Evolutionary conservation across 2,329 filamentous ascomycete genomes (phyloP), one percentile per base, ranked within the genome.

Genomic region (Neonectria magnoliae): DNA sequence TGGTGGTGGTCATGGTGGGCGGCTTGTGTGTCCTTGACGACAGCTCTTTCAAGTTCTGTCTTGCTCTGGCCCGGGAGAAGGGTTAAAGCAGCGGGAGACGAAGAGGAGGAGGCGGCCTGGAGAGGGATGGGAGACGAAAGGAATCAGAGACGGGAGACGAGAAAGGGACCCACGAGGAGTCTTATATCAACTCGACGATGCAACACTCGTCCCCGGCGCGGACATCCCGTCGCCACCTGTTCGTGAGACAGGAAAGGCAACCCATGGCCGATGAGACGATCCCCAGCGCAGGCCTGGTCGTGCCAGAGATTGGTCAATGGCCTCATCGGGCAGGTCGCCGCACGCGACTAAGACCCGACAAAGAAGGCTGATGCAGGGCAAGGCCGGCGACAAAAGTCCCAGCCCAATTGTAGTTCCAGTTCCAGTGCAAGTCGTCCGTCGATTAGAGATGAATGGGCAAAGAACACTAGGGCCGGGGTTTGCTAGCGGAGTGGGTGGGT

Each of bases 1-100:
- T 65, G 52, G 78, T 71, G 69, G 68, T 78, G 57, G 77, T 76
- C 79, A 81, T 81, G 57, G 38, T 74, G 70, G 10, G 13, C 31
- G 20, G 5, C n/a, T 48, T 25, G 25, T 16, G 36, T 20, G 27
- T 42, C 31, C 36, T 52, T 42, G 42, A 41, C 18, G 18, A 25
- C 20, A 22, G 18, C 13, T 33, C 14, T 50, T 31, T 57, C 41
- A 31, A 18, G 47, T 13, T 9, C 25, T 27, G 47, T 45, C 38
- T 16, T 55, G 22, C 52, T 45, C 29, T 45, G 22, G 16, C 55
- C 55, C 41, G 44, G 29, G 38, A 20, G 10, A 18, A 18, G 52
- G 36, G 33, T 42, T 33, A 52, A 52, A 42, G 53, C 36, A 62
- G 38, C 38, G 50, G 16, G 29, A 14, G 47, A 44, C 6, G 14